Evolutionary conservation across 352 stramenopile species (phyloP).

Genomic region (Phytopythium delawarense): DNA sequence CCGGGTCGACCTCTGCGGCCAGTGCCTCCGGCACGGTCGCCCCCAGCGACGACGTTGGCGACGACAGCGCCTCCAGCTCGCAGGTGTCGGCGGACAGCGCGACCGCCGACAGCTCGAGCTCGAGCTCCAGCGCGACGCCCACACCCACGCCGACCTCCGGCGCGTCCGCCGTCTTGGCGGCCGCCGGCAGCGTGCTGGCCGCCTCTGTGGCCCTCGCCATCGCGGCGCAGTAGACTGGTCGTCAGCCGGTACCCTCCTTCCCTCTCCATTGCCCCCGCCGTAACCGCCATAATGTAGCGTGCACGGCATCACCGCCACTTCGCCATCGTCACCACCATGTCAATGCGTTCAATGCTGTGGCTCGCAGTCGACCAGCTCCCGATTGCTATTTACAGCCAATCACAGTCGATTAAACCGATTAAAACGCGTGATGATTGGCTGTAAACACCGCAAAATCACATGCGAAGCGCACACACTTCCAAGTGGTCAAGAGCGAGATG

Average conservation of each 20-base stretch:
- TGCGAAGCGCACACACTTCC: too few relatives aligned
- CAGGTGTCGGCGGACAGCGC: background rate
- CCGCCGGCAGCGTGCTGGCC: background rate
- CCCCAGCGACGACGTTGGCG: constrained; percentile 1
- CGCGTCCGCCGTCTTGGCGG: background rate
- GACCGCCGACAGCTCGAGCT: background rate
- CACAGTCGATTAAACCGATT: too few relatives aligned
- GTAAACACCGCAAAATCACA: too few relatives aligned
- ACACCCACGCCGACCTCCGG: background rate
- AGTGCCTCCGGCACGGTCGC: background rate
- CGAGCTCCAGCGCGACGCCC: background rate
- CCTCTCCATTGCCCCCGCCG: background rate
- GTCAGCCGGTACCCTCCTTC: background rate
- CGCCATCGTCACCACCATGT: too few relatives aligned
- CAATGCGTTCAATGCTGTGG: too few relatives aligned
- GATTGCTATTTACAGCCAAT: too few relatives aligned
- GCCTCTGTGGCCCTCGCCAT: background rate
- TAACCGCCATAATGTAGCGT: background rate
- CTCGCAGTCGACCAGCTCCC: too few relatives aligned
- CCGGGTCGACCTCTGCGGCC: background rate
- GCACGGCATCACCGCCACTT: background rate
- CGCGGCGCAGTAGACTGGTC: background rate
- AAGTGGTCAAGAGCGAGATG: constrained; percentile 8
- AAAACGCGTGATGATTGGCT: too few relatives aligned
- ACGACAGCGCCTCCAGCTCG: background rate